Base-by-base conservation (phyloP, 2,329 filamentous ascomycete genomes). In the Gaeumannomyces tritici region DNA sequence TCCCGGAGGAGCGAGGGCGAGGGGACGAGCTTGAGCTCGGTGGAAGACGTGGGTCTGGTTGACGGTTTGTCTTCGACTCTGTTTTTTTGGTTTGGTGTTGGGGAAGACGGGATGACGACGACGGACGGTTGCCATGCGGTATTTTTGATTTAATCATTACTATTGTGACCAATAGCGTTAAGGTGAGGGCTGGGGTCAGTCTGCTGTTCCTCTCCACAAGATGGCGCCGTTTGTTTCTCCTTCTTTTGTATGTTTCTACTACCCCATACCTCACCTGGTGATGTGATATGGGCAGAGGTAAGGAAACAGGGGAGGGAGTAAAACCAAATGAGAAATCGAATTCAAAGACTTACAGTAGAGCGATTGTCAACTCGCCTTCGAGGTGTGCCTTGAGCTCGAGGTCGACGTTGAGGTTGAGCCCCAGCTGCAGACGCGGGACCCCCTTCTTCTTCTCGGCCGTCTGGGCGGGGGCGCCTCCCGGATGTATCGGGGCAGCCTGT, bases 341-440 rank as follows among this genome's bases (percentile, higher is more conserved):
- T n/a, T n/a, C n/a, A n/a, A 12, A 35, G 26, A 72, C 76, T 72
- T 80, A 91, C 89, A 89, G 84, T 69, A 91, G 77, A 62, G 83
- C 85, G 65, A 91, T 73, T 3, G 87, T 90, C 66, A 92, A 73
- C 76, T 92, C 89, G 66, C 89, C 89, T 68, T 90, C 83, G 63
- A 93, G 89, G 73, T 85, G 87, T n/a, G 89, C 89, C 78, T 91
- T 91, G 63, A 93, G 77, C 74, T 91, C 85, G 67, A 93, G 85
- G 73, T 92, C 88, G 60, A 91, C 81, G 66, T 92, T 88, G 63
- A 93, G 76, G 73, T 93, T 91, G 54, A 74, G 67, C 5, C 71
- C 69, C 26, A 73, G 68, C 66, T 71, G 68, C 47, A 73, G 69
- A 26, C 69, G 66, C 0, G 59, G 60, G 33, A 69, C 68, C 6